Conservation (phyloP, 2,329 filamentous ascomycete species). For the Penicillium concentricum region DNA sequence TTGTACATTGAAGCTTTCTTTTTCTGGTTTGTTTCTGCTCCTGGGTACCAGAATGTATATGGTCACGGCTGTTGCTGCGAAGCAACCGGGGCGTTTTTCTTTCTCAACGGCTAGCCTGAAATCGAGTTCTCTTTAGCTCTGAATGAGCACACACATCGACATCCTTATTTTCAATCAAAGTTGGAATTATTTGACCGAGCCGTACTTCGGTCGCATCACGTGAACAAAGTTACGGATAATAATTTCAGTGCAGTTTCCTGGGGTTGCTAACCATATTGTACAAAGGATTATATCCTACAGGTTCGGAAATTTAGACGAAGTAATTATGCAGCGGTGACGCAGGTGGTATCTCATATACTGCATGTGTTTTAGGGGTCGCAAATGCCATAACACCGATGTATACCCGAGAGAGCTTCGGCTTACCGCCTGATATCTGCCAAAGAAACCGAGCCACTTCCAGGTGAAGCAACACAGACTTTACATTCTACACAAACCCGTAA, state of each 20-base stretch:
- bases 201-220: conserved; percentile 1
- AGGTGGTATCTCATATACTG: background rate
- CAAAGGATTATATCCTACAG: background rate
- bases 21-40: conserved; percentile 1
- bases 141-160: background rate
- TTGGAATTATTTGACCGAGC: background rate
- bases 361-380: background rate
- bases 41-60: conserved; percentile 13
- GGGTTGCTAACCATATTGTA: background rate
- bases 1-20: conserved; percentile 9
- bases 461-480: background rate
- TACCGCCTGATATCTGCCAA: conserved; percentile 3
- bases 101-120: background rate
- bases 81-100: conserved; percentile 17
- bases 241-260: background rate
- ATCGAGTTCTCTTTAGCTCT: background rate
- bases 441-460: background rate
- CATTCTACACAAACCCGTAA: background rate
- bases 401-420: background rate
- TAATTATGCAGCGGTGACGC: background rate
- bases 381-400: background rate
- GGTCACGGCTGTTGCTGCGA: conserved; percentile 13
- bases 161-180: background rate
- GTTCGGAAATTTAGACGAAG: no score
- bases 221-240: background rate